Evolutionary conservation across 2,329 filamentous ascomycete species (phyloP).

Genomic region (Arthrobotrys sphaeroides): DNA sequence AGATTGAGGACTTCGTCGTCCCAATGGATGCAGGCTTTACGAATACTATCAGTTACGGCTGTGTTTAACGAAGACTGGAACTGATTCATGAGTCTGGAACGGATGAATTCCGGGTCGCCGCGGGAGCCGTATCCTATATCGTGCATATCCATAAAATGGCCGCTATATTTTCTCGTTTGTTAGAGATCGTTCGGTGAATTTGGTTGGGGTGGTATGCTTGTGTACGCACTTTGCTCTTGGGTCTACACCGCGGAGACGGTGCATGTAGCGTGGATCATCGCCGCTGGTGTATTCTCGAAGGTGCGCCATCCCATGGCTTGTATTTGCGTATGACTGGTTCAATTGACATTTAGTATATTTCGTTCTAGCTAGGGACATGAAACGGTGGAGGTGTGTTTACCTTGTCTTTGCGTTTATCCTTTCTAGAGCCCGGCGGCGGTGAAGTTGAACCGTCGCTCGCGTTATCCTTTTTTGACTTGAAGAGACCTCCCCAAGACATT

Average conservation of each 20-base stretch:
- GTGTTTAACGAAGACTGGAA: conserved; percentile 17
- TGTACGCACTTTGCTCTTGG: conserved; percentile 30
- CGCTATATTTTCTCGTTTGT: background rate
- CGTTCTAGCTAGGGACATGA: too few relatives aligned
- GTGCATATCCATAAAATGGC: conserved; percentile 34
- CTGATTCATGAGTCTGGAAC: conserved; percentile 28
- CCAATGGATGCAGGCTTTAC: conserved; percentile 29
- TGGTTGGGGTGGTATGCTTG: too few relatives aligned
- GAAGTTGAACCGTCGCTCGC: conserved; percentile 35
- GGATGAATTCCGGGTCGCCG: conserved; percentile 24
- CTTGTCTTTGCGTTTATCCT: conserved; percentile 10
- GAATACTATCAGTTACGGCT: conserved; percentile 24
- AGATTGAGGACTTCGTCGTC: conserved; percentile 36
- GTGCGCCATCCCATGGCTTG: conserved; percentile 26
- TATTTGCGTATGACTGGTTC: background rate
- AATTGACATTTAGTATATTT: background rate
- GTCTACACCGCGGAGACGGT: conserved; percentile 27
- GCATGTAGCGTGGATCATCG: conserved; percentile 27
- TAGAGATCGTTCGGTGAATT: background rate
- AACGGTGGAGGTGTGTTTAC: too few relatives aligned
- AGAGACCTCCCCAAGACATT: conserved; percentile 11
- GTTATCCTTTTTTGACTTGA: conserved; percentile 31
- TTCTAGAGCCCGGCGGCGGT: background rate
- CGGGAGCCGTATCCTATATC: background rate
- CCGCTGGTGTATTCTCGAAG: conserved; percentile 20